These are phyloP conservation scores for Amylostereum areolatum DNA, from an alignment of 1,284 basidiomycete species.

Conservation along the genomic window DNA sequence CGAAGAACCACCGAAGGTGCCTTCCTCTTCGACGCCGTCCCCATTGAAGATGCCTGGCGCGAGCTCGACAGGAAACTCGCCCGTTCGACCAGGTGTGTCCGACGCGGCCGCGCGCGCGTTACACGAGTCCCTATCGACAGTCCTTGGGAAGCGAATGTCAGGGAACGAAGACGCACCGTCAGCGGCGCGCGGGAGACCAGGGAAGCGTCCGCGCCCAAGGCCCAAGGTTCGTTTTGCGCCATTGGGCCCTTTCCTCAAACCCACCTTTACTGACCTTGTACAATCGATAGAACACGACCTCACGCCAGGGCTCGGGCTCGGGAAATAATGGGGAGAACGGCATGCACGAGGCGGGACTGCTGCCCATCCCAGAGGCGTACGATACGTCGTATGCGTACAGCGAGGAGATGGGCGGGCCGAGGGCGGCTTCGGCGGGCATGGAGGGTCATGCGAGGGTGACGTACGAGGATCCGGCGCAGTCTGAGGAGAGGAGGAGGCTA, in stretches of 20 bases:
- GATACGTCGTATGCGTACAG: slow-evolving; percentile 26
- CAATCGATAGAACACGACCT: slow-evolving; percentile 3
- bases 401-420: slow-evolving; percentile 18
- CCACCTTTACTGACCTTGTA: slow-evolving; percentile 1
- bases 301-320: background rate
- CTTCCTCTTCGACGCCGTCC: slow-evolving; percentile 47
- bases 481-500: slow-evolving; percentile 46
- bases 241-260: background rate
- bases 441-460: slow-evolving; percentile 44
- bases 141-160: slow-evolving; percentile 58
- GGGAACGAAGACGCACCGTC: slow-evolving; percentile 7
- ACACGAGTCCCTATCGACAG: slow-evolving; percentile 56
- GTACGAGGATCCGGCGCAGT: slow-evolving; percentile 64
- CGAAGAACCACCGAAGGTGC: slow-evolving; percentile 24
- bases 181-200: slow-evolving; percentile 17
- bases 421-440: background rate
- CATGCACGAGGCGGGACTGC: background rate
- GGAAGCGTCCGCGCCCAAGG: slow-evolving; percentile 37
- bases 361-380: background rate
- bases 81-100: slow-evolving; percentile 26
- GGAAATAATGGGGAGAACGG: background rate
- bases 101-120: slow-evolving; percentile 43
- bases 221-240: slow-evolving; percentile 32
- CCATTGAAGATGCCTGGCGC: slow-evolving; percentile 38
- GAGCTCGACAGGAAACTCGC: slow-evolving; percentile 6